Percentiles rank a stretch among this genome's conserved stretches.
These are phyloP conservation scores for Lantana camara DNA, from an alignment of 257 asterid species.

Conservation along the genomic window DNA sequence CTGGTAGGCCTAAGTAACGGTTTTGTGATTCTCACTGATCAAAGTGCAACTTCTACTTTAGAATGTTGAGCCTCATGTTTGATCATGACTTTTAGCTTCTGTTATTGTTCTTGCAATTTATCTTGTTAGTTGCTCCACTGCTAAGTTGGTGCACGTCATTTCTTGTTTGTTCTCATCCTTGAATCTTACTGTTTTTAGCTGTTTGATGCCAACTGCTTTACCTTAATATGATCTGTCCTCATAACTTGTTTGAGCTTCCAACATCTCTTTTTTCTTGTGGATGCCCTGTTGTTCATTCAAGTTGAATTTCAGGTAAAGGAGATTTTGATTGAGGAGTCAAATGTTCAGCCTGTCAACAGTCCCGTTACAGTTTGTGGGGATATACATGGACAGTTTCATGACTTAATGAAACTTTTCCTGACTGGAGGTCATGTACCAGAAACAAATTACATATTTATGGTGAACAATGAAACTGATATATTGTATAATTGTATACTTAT, in stretches of 20 bases:
- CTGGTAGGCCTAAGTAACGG: neutral
- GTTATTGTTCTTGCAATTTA: conserved; percentile 8
- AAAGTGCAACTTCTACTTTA: neutral
- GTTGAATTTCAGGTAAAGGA: conserved; percentile 81
- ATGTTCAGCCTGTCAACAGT: conserved; percentile 98
- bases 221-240: neutral
- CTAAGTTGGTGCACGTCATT: neutral
- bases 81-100: neutral
- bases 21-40: neutral
- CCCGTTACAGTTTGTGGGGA: conserved; percentile 99
- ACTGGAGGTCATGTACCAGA: conserved; percentile 99
- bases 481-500: neutral
- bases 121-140: neutral
- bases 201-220: neutral
- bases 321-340: conserved; percentile 96
- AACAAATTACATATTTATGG: conserved; percentile 97
- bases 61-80: conserved; percentile 4
- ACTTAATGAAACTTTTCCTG: conserved; percentile 96
- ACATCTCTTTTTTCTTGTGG: neutral
- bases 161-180: neutral
- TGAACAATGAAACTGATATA: conserved; percentile 27
- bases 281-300: neutral
- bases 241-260: neutral
- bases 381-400: conserved; percentile 98
- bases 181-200: neutral